Base-by-base conservation (phyloP, 148 eudicot genomes). In the Dysphania ambrosioides region DNA sequence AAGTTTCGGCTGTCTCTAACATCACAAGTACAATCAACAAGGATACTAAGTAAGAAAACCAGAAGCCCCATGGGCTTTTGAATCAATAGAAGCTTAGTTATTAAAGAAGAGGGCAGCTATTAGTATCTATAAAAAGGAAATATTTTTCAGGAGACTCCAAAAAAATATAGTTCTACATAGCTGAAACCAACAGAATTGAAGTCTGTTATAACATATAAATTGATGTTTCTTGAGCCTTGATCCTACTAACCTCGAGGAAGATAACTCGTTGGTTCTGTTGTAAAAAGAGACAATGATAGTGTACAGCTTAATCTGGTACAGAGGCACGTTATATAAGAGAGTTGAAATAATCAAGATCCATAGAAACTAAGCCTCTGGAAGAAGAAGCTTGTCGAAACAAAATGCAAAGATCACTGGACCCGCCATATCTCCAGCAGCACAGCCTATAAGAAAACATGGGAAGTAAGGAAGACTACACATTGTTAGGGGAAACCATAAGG, bases 351-450 rank as follows among this genome's bases (percentile, higher is more conserved):
- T 41, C 58, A 6, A 40, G 60, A 75, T 9, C 67, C 26, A 29
- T 10, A 67, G 41, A 70, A 31, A 36, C 66, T 76, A 84, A 23
- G 62, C 56, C 57, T 77, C 76, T 26, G 69, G 68, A n/a, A 67
- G 79, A 59, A 83, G 73, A 77, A 89, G 68, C 77, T 89, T 91
- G 44, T 88, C 87, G 24, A 84, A 81, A 83, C 88, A 87, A 73
- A 85, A 77, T 1, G 89, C 77, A 15, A 90, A 84, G 8, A 92
- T 66, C 29, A 86, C 53, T 27, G 98, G 97, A 31, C 98, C 97
- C 0, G 90, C 89, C 73, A 90, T 55, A 84, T 92, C 98, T 51
- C 98, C 98, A 57, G 83, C 55, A 12, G 85, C 86, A 84, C 98
- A 92, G 26, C 98, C 98, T 90, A 86, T 78, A 78, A 12, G 15